Evolutionary conservation across 176 grass and related monocot species (phyloP).

Genomic region (Puya raimondii): DNA sequence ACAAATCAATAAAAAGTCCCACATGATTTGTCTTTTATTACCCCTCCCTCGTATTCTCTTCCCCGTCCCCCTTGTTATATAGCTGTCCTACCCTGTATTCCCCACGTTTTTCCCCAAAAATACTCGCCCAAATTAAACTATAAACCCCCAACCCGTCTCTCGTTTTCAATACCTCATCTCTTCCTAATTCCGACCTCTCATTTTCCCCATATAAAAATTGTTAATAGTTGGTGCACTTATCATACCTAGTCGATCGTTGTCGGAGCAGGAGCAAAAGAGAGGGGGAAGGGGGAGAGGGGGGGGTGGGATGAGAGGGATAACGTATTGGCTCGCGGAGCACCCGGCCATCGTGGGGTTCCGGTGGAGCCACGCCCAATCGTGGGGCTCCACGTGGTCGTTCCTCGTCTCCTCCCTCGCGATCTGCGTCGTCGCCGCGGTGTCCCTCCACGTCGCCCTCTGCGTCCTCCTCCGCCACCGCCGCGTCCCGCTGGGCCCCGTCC

Average conservation of each 20-base stretch:
- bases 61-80: no score
- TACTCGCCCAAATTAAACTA: no score
- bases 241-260: background rate
- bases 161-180: no score
- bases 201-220: no score
- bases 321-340: conserved; percentile 87
- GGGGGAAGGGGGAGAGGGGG: background rate
- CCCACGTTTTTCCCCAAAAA: no score
- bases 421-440: conserved; percentile 5
- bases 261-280: background rate
- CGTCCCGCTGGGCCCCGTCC: conserved; percentile 46
- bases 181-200: no score
- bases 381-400: conserved; percentile 78
- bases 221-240: background rate
- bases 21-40: no score
- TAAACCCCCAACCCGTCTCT: no score
- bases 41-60: no score
- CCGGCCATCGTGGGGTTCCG: conserved; percentile 79
- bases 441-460: conserved; percentile 9
- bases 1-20: no score
- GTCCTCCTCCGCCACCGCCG: conserved; percentile 24
- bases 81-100: no score
- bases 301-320: background rate
- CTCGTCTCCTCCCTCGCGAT: conserved; percentile 38
- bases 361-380: conserved; percentile 55